Percentiles rank a stretch among this genome's conserved stretches.
These are phyloP conservation scores for Sporothrix curviconia DNA, from an alignment of 2,329 filamentous ascomycete species.

Conservation along the genomic window DNA sequence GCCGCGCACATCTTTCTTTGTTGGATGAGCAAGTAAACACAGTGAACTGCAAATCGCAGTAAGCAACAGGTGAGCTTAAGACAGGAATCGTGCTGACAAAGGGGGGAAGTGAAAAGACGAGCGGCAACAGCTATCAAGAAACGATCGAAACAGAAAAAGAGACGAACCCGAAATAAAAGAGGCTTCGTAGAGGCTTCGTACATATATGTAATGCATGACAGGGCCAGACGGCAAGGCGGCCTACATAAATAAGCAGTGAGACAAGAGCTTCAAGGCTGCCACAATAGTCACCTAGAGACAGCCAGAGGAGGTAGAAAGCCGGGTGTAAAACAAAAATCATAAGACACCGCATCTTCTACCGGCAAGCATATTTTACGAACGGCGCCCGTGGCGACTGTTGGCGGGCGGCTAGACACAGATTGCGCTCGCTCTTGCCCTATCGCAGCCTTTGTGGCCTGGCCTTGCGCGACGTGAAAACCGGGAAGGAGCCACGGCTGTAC, in stretches of 20 bases:
- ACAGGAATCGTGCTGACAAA: too few species aligned
- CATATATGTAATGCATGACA: background rate
- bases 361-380: too few species aligned
- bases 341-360: too few species aligned
- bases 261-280: too few species aligned
- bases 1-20: background rate
- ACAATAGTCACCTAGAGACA: too few species aligned
- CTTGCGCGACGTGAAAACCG: slow-evolving; percentile 11
- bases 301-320: too few species aligned
- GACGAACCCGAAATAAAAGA: background rate
- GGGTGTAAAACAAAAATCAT: too few species aligned
- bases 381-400: too few species aligned
- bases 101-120: too few species aligned
- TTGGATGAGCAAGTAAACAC: slow-evolving; percentile 1
- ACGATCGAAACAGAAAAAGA: background rate
- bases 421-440: background rate
- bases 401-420: background rate
- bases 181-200: background rate
- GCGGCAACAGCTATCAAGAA: background rate
- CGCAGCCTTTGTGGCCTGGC: background rate
- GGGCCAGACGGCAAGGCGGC: background rate
- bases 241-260: background rate
- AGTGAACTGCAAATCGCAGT: background rate
- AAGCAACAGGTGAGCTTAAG: background rate
- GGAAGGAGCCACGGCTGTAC: slow-evolving; percentile 3